These are phyloP conservation scores for Phytophthora hibernalis DNA, from an alignment of 352 stramenopile genomes.

Conservation along the genomic window DNA sequence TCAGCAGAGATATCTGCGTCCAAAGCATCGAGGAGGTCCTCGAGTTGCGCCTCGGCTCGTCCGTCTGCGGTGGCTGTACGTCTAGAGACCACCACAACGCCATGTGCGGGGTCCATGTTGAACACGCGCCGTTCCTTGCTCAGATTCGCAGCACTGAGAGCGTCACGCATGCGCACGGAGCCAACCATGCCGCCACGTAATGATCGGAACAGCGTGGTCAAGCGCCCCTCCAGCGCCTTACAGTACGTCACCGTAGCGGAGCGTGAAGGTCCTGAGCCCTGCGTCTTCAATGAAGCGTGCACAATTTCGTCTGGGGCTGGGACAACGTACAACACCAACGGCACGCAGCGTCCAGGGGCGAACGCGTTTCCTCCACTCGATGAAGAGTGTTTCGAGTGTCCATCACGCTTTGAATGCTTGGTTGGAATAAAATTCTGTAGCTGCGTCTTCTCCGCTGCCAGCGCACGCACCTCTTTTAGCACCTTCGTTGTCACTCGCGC, in stretches of 20 bases:
- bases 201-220: constrained; percentile 61
- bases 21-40: constrained; percentile 50
- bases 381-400: constrained; percentile 29
- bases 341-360: constrained; percentile 66
- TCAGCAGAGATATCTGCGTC: constrained; percentile 38
- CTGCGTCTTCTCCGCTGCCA: constrained; percentile 67
- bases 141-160: constrained; percentile 54
- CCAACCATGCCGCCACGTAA: constrained; percentile 62
- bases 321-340: constrained; percentile 67
- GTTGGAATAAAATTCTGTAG: constrained; percentile 43
- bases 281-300: constrained; percentile 34
- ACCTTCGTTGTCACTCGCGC: constrained; percentile 48
- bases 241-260: constrained; percentile 63
- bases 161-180: constrained; percentile 62
- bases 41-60: constrained; percentile 45
- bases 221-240: constrained; percentile 63
- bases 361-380: constrained; percentile 46
- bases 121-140: constrained; percentile 76
- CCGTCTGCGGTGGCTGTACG: constrained; percentile 38
- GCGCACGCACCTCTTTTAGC: constrained; percentile 53
- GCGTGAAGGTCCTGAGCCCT: constrained; percentile 37
- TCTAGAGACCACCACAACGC: constrained; percentile 65
- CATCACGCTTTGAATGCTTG: constrained; percentile 54
- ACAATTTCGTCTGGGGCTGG: constrained; percentile 63
- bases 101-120: constrained; percentile 73